These are phyloP conservation scores for Xylariaceae sp. DNA, from an alignment of 2,329 filamentous ascomycete species.

Conservation along the genomic window DNA sequence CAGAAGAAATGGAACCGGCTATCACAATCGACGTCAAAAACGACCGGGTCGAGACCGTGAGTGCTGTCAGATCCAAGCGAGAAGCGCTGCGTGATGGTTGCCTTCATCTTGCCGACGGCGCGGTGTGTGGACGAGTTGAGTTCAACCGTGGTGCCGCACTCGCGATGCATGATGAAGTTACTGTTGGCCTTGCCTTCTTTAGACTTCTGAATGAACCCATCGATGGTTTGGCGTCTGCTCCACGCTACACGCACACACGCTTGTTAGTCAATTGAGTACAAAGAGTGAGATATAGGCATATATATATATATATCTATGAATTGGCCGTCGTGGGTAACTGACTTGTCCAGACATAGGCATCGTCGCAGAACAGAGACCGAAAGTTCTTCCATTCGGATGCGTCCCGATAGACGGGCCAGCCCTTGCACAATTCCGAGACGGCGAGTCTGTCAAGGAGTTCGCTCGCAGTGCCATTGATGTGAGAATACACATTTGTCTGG, in stretches of 20 bases:
- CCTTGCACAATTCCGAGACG: conserved; percentile 55
- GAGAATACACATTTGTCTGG: conserved; percentile 41
- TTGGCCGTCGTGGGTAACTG: conserved; percentile 22
- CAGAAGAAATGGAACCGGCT: conserved; percentile 54
- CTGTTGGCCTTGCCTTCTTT: conserved; percentile 53
- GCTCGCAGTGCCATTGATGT: conserved; percentile 47
- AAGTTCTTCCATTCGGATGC: conserved; percentile 58
- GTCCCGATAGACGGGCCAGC: conserved; percentile 57
- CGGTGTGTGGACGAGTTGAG: conserved; percentile 43
- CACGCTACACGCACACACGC: conserved; percentile 41
- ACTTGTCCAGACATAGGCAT: conserved; percentile 55
- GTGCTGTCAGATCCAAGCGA: conserved; percentile 21
- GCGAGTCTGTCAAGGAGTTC: conserved; percentile 49
- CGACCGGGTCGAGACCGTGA: conserved; percentile 34
- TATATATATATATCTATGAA: neutral
- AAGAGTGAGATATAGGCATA: neutral
- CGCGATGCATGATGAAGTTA: conserved; percentile 61
- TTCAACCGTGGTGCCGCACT: conserved; percentile 52
- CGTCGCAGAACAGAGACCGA: conserved; percentile 49
- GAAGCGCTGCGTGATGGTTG: conserved; percentile 57
- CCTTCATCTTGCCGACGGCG: conserved; percentile 57
- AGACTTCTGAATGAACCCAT: conserved; percentile 53
- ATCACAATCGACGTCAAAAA: conserved; percentile 55
- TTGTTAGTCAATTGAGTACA: neutral
- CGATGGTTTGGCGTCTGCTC: conserved; percentile 46